Evolutionary conservation across 352 stramenopile genomes (phyloP).

Genomic region (Aphanomyces stellatus): DNA sequence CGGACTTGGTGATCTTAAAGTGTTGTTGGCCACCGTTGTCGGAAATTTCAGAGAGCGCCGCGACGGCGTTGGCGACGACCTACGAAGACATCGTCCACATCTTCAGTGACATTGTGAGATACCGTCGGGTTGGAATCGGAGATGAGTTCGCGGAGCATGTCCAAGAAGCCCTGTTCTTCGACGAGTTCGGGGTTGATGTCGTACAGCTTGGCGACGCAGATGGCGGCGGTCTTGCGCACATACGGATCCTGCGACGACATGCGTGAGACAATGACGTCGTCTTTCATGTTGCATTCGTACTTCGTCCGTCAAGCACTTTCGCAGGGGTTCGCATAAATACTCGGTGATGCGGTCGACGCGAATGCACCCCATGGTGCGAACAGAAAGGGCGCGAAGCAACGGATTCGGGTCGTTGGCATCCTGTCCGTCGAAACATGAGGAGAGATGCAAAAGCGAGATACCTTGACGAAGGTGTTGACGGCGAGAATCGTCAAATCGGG

Average conservation of each 20-base stretch:
- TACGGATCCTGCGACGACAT: conserved; percentile 87
- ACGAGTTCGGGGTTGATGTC: conserved; percentile 98
- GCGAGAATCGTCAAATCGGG: conserved; percentile 98
- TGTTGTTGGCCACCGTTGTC: conserved; percentile 91
- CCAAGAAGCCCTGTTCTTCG: conserved; percentile 92
- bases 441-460: background rate
- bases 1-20: conserved; percentile 91
- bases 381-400: conserved; percentile 93
- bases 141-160: conserved; percentile 97
- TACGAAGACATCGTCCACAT: background rate
- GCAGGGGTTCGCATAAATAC: conserved; percentile 96
- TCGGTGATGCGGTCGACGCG: conserved; percentile 98
- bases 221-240: conserved; percentile 98
- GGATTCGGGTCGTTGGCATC: conserved; percentile 88
- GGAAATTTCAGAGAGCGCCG: conserved; percentile 95
- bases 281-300: conserved; percentile 10
- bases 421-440: conserved; percentile 7
- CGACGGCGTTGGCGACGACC: conserved; percentile 98
- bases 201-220: conserved; percentile 99
- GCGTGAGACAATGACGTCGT: background rate
- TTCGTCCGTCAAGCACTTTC: conserved; percentile 87
- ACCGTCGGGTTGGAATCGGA: conserved; percentile 95
- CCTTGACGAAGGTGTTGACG: conserved; percentile 98
- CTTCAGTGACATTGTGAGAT: background rate
- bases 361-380: conserved; percentile 99